A percentile compares a stretch with the other conserved stretches of the same genome.
Evolutionary conservation across 345 rosid species (phyloP).

Genomic region (Bruguiera parviflora): DNA sequence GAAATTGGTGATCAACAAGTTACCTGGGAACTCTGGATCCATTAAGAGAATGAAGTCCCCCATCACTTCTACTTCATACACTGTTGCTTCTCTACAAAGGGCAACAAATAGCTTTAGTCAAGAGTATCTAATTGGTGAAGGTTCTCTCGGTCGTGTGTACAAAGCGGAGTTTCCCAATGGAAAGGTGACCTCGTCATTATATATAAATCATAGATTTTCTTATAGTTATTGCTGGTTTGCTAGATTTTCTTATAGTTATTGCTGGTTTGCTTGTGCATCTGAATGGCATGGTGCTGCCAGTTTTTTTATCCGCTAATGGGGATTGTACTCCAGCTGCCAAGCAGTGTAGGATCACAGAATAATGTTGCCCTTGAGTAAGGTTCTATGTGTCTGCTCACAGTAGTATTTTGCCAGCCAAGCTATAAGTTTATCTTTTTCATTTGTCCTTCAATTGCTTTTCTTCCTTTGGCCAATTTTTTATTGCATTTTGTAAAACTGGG

Average conservation of each 20-base stretch:
- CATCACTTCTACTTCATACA: slow-evolving; percentile 67
- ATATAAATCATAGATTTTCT: not conserved
- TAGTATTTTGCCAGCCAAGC: too few species aligned
- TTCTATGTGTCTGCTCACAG: too few species aligned
- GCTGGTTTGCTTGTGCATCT: not conserved
- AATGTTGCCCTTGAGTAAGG: too few species aligned
- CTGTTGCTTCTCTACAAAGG: slow-evolving; percentile 80
- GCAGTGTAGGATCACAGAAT: too few species aligned
- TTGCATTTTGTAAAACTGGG: too few species aligned
- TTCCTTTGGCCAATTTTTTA: too few species aligned
- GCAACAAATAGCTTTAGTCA: slow-evolving; percentile 92
- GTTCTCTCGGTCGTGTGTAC: slow-evolving; percentile 98
- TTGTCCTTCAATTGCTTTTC: too few species aligned
- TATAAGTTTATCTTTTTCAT: too few species aligned
- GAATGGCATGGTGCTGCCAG: not conserved
- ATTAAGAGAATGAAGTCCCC: slow-evolving; percentile 65
- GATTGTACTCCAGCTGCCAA: not conserved
- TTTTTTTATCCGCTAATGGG: not conserved
- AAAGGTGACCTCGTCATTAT: slow-evolving; percentile 47
- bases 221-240: not conserved
- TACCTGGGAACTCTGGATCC: slow-evolving; percentile 64
- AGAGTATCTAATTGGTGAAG: slow-evolving; percentile 91
- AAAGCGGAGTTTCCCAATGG: slow-evolving; percentile 79
- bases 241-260: not conserved
- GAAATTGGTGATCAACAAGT: slow-evolving; percentile 52